Percentiles rank a stretch among this genome's conserved stretches.
phyloP scores from a whole-genome alignment of 2,329 filamentous ascomycete species.

The Talaromyces verruculosus region DNA sequence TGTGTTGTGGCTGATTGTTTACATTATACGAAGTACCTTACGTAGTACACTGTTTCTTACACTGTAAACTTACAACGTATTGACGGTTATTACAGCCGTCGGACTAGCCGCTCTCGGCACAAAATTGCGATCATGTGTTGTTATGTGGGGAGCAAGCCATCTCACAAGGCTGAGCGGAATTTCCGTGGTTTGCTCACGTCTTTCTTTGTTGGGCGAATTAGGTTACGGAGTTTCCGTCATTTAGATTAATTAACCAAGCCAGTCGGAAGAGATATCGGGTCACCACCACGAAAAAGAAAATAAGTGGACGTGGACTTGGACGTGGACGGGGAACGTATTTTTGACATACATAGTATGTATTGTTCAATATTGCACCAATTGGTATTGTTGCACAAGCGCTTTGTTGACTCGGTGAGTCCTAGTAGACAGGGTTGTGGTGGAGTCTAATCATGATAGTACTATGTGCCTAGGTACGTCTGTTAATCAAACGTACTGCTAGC shows the following conservation, averaged over 20 bases:
- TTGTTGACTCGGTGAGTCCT: conserved; percentile 7
- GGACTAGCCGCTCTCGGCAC: neutral
- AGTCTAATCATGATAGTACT: neutral
- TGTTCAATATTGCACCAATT: neutral
- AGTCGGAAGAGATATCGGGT: conserved; percentile 10
- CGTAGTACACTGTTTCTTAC: neutral
- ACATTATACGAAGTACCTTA: neutral
- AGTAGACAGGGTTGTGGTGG: neutral
- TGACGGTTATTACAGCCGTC: neutral
- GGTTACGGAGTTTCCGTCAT: conserved; percentile 1
- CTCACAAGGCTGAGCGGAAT: conserved; percentile 10
- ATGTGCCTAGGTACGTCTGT: neutral
- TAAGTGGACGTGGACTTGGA: too few species aligned
- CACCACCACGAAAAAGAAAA: conserved; percentile 6
- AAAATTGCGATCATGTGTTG: conserved; percentile 5
- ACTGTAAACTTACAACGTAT: neutral
- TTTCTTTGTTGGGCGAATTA: neutral
- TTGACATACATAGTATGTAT: neutral
- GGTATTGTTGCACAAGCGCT: conserved; percentile 9
- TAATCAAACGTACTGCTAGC: neutral
- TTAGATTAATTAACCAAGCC: neutral
- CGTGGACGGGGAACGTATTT: neutral
- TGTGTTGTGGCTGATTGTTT: neutral
- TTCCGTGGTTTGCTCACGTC: neutral
- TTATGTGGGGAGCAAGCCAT: neutral